Conservation (phyloP, 805 yeast genomes). For the Pichia occidentalis region DNA sequence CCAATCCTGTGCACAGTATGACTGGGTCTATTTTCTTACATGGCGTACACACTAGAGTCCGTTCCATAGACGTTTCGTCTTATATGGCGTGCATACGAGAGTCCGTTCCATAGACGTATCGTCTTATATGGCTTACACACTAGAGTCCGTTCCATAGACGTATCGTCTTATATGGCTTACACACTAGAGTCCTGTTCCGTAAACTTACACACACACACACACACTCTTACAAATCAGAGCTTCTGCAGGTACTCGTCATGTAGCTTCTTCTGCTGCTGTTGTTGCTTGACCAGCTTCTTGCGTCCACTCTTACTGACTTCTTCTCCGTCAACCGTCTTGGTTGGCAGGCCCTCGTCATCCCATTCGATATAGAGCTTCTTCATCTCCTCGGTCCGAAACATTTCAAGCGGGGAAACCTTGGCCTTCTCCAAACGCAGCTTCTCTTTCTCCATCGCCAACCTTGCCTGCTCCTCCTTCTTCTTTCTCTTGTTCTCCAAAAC, state of each 20-base stretch:
- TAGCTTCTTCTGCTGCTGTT: conserved; percentile 75
- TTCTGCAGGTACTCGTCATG: conserved; percentile 62
- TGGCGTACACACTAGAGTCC: no score
- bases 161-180: no score
- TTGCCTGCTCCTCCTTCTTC: conserved; percentile 55
- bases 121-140: no score
- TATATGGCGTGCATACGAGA: no score
- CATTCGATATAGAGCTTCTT: conserved; percentile 50
- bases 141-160: no score
- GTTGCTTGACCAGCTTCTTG: conserved; percentile 76
- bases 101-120: no score
- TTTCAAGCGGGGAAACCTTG: conserved; percentile 57
- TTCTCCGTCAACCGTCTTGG: conserved; percentile 67
- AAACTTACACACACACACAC: no score
- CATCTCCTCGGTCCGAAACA: conserved; percentile 55
- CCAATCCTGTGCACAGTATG: no score
- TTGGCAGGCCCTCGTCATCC: conserved; percentile 84
- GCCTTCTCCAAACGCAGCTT: conserved; percentile 60
- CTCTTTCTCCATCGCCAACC: conserved; percentile 56
- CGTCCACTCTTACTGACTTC: conserved; percentile 78
- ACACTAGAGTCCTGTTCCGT: no score
- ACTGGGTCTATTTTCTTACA: no score
- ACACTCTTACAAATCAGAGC: no score
- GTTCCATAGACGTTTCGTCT: no score
- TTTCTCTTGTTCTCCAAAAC: conserved; percentile 31